Evolutionary conservation across 2,329 filamentous ascomycete species (phyloP).

Genomic region (Aspergillus bombycis): DNA sequence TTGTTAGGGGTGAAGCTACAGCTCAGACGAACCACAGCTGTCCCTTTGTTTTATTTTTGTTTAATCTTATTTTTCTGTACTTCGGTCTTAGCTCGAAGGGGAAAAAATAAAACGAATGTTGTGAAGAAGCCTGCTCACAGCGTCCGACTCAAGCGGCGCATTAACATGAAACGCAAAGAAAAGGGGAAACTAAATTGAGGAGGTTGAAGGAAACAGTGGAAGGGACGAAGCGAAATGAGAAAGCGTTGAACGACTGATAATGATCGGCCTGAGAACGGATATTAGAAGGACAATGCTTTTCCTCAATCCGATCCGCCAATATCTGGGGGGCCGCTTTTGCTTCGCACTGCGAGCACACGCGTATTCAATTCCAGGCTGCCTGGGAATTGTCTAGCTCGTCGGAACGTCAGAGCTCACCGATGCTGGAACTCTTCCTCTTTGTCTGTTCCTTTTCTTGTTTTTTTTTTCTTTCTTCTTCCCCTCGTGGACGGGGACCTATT

Average conservation of each 20-base stretch:
- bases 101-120: slow-evolving; percentile 14
- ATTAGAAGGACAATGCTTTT: slow-evolving; percentile 2
- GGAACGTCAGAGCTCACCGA: slow-evolving; percentile 6
- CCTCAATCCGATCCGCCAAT: slow-evolving; percentile 1
- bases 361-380: not conserved
- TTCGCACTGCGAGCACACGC: slow-evolving; percentile 1
- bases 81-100: not conserved
- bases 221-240: slow-evolving; percentile 20
- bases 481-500: slow-evolving; percentile 1
- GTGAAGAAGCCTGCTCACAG: slow-evolving; percentile 40
- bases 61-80: slow-evolving; percentile 10
- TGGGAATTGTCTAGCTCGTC: slow-evolving; percentile 1
- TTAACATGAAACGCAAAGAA: slow-evolving; percentile 30
- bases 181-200: slow-evolving; percentile 22
- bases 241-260: slow-evolving; percentile 21
- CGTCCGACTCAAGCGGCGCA: slow-evolving; percentile 40
- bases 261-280: slow-evolving; percentile 25
- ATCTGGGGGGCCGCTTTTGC: not conserved
- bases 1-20: slow-evolving; percentile 1
- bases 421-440: not conserved
- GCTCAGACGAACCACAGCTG: slow-evolving; percentile 11
- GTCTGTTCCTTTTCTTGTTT: not conserved
- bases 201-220: slow-evolving; percentile 16
- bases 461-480: not conserved
- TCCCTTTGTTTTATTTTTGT: slow-evolving; percentile 19